Percentiles rank a stretch among this genome's conserved stretches.
phyloP scores from a whole-genome alignment of 129 eudicot genomes.

The Dittrichia graveolens region DNA sequence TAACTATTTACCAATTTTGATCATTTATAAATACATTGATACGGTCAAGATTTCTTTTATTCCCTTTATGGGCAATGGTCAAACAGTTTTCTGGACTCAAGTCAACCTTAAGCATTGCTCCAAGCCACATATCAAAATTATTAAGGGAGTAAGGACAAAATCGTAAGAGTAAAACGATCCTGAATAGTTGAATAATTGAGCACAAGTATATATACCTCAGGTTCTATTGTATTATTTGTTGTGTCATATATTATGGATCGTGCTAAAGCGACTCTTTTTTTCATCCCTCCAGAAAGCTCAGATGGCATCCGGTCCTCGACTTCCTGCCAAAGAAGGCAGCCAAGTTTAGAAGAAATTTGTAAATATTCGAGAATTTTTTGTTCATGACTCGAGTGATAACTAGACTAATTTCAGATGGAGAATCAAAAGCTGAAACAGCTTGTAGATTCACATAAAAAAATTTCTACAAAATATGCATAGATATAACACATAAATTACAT shows the following conservation, averaged over 20 bases:
- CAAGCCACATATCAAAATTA: slow-evolving; percentile 10
- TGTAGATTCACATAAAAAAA: neutral
- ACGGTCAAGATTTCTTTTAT: neutral
- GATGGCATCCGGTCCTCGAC: slow-evolving; percentile 96
- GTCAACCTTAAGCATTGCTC: slow-evolving; percentile 15
- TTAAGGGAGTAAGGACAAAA: neutral
- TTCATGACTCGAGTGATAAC: neutral
- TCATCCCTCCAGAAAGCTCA: slow-evolving; percentile 99
- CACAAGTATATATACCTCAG: slow-evolving; percentile 62
- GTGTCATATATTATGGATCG: slow-evolving; percentile 87
- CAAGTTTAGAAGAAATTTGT: slow-evolving; percentile 13
- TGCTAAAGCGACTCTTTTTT: slow-evolving; percentile 95
- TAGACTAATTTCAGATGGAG: neutral
- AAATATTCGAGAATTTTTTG: neutral
- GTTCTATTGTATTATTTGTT: slow-evolving; percentile 75
- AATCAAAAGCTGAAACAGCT: neutral
- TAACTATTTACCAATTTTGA: neutral
- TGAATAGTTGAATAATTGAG: slow-evolving; percentile 3
- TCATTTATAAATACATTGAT: slow-evolving; percentile 1
- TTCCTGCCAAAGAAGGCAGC: slow-evolving; percentile 51
- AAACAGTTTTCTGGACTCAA: neutral
- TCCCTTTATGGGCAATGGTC: neutral
- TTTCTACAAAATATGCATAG: neutral
- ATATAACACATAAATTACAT: slow-evolving; percentile 1
- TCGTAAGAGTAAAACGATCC: neutral